Evolutionary conservation across 495 filamentous ascomycete species (phyloP), one percentile per base, ranked within the genome.

Genomic region (Neurospora africana): DNA sequence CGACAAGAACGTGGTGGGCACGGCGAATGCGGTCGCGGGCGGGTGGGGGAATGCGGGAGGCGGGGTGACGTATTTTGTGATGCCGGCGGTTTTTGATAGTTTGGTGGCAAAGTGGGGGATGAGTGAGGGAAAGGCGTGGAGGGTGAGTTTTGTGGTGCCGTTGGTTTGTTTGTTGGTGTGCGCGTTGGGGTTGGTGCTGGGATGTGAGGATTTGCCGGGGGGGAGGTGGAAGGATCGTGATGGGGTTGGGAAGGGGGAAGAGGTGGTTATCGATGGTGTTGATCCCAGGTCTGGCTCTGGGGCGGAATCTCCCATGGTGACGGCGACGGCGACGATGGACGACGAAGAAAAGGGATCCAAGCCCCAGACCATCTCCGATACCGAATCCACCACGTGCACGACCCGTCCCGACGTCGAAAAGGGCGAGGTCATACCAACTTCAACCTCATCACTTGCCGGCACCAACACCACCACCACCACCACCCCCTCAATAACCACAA

Each of bases 1-100:
- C 76, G 95, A 98, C 83, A 97, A 97, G 84, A 96, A 93, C 77
- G 88, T 98, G 21, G 92, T 98, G 30, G 95, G 95, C 40, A 92
- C 92, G 5, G 93, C 94, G 71, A 98, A 97, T 77, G 90, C 93
- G 9, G 82, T 98, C 3, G 90, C 93, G 15, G 95, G 88, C 69
- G 95, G 95, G 3, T 89, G 91, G 79, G 95, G 95, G 41, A 98
- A 98, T 73, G 88, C 94, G 40, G 95, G 95, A 72, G 95, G 95
- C 72, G 95, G 95, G 61, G 92, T 97, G 75, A 87, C 86, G 15
- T 92, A 91, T 79, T 98, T 98, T 81, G 86, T 97, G 73, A 98
- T 98, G 94, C 95, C 95, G 1, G 94, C 94, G 5, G 89, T 97
- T 67, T 94, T 88, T 79, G 91, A 97, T 79, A 91, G 91, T 7